Base-by-base conservation (phyloP, 106 monocot species). In the Cymbidium sinense region DNA sequence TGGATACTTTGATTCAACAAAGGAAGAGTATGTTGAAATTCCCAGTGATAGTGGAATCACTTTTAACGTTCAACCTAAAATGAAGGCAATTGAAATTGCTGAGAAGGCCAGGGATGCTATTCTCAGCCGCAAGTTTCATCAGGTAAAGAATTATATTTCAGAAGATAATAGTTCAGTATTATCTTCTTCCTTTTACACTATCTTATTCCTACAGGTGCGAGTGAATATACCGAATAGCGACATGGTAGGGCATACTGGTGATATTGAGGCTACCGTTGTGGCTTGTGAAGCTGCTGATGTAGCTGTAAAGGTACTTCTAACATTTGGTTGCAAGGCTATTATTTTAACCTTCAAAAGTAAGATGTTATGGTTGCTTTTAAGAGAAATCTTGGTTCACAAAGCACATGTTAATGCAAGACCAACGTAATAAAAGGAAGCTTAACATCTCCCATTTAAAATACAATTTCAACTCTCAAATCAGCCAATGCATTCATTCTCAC, bases 211-310 rank as follows among this genome's bases (percentile, higher is more conserved):
- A 20, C 52, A 94, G 93, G 87, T 94, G 33, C 89, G 94, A 54
- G 85, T 94, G 30, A 94, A 94, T 76, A 34, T 91, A 2, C 91
- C 95, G 5, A 96, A 96, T 75, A 79, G 86, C 64, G 95, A 96
- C 70, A 96, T 96, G 95, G 95, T 96, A 34, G 95, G 95, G 29
- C 95, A 96, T 76, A 96, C 95, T 3, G 95, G 95, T 75, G 95
- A 96, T 34, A 93, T 93, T 61, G 93, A 93, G 27, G 95, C 95
- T 25, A 93, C 95, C 31, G 76, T 87, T 31, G 90, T 93, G 43
- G 93, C 83, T 80, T 93, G 93, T 86, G 87, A 90, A 75, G 86
- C 84, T 81, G 93, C 89, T 74, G 95, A 96, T 78, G 83, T 87
- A 70, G 93, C 90, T 43, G 90, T 93, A 39, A 96, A 96, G 93